Evolutionary conservation across 2,329 filamentous ascomycete species (phyloP).

Genomic region (Phoma herbarum): DNA sequence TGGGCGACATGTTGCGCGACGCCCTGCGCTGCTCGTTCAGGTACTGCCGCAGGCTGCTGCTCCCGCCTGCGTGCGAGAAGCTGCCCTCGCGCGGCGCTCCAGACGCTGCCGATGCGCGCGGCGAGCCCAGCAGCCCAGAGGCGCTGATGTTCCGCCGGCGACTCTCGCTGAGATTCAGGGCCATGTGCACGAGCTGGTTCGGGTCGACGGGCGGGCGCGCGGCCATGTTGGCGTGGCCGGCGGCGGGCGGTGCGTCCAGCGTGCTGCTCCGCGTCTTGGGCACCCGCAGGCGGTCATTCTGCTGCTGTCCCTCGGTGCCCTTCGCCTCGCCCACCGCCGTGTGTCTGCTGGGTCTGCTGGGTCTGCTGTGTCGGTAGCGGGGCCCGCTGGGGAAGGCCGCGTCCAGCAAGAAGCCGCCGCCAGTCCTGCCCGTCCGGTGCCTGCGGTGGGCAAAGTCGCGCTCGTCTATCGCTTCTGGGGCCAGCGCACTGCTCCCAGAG

Average conservation of each 20-base stretch:
- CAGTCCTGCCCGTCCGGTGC: slow-evolving; percentile 44
- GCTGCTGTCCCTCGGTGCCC: slow-evolving; percentile 18
- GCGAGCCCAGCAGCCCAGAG: slow-evolving; percentile 61
- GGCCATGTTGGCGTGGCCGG: slow-evolving; percentile 23
- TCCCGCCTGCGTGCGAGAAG: slow-evolving; percentile 55
- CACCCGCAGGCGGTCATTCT: slow-evolving; percentile 28
- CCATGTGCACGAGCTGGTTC: slow-evolving; percentile 91
- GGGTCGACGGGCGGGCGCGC: slow-evolving; percentile 74
- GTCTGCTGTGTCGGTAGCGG: slow-evolving; percentile 10
- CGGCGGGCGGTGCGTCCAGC: slow-evolving; percentile 16
- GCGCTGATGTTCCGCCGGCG: slow-evolving; percentile 69
- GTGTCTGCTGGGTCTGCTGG: slow-evolving; percentile 11
- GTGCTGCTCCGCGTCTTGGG: slow-evolving; percentile 31
- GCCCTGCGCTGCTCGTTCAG: slow-evolving; percentile 74
- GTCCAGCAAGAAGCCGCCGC: slow-evolving; percentile 59
- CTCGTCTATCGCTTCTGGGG: slow-evolving; percentile 37
- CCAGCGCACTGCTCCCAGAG: slow-evolving; percentile 25
- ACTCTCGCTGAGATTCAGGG: slow-evolving; percentile 85
- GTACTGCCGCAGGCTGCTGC: slow-evolving; percentile 71
- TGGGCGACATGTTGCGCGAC: slow-evolving; percentile 70
- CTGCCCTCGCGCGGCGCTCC: slow-evolving; percentile 52
- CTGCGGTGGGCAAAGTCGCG: slow-evolving; percentile 45
- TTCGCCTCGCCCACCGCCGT: not conserved
- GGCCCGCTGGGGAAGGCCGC: slow-evolving; percentile 45
- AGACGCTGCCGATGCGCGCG: slow-evolving; percentile 56